Evolutionary conservation across 768 basidiomycete genomes (phyloP), one percentile per base, ranked within the genome.

Genomic region (Rhodotorula graminis): DNA sequence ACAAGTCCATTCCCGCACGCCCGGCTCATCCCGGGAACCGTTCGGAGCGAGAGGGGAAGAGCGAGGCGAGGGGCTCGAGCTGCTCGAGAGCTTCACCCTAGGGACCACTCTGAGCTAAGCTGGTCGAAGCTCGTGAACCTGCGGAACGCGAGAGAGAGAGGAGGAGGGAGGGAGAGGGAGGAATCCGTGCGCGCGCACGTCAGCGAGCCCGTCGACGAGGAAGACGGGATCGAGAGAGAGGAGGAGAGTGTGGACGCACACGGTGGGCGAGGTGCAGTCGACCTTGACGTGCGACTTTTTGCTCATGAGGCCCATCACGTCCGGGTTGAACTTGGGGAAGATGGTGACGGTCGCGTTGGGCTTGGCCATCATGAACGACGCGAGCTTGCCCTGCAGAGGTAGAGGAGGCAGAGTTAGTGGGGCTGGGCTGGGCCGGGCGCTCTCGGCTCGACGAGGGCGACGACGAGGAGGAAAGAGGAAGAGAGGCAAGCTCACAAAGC

Each of bases 241-340:
- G 44, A 6, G 0, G 59, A 47, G 40, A 9, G 50, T 18, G 44
- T 46, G 40, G 37, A 72, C 71, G 47, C n/a, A 72, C 67, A 72
- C 73, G 31, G 67, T 61, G 7, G 69, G 69, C 52, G 44, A 53
- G 0, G 69, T 70, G 40, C 73, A 74, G 42, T 74, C 73, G 27
- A 74, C 73, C 25, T 65, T 64, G 47, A 65, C 21, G 60, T 74
- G 73, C 42, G 57, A 61, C 40, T 64, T 65, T 53, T 74, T 74
- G 40, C n/a, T 50, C 44, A 47, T 18, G 19, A 74, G 31, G 14
- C 73, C 69, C 31, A 67, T 63, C 21, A 74, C 69, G 25, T 74
- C 73, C 42, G 66, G 65, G 55, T 68, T 70, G 69, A 55, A 64
- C 7, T 62, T 40, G n/a, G 73, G 73, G 61, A 74, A 74, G 65